A percentile compares a stretch with the other conserved stretches of the same genome.
Evolutionary conservation across 2,329 filamentous ascomycete genomes (phyloP).

Genomic region (Rhynchosporium agropyri): DNA sequence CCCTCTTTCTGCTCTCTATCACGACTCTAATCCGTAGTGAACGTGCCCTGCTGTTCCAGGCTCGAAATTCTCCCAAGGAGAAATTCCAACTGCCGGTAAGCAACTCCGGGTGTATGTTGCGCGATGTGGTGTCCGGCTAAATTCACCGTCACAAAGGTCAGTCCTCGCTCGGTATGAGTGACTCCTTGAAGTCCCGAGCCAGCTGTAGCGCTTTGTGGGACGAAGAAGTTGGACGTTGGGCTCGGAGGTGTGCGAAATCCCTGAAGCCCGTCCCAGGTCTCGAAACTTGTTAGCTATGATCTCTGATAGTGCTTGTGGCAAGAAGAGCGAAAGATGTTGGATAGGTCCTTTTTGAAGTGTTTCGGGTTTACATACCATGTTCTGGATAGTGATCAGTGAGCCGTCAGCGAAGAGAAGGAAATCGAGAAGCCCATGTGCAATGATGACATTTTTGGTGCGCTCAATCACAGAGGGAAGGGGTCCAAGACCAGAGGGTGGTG

Average conservation of each 20-base stretch:
- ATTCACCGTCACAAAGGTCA: constrained; percentile 61
- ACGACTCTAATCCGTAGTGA: constrained; percentile 29
- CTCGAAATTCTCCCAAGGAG: constrained; percentile 59
- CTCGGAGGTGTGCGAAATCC: constrained; percentile 55
- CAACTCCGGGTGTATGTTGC: constrained; percentile 59
- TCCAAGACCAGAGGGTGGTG: constrained; percentile 51
- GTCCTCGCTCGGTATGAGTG: constrained; percentile 61
- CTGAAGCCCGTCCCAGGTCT: constrained; percentile 64
- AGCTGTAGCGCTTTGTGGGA: constrained; percentile 46
- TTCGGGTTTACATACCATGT: constrained; percentile 51
- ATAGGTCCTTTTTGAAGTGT: too few species aligned
- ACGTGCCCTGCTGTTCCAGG: constrained; percentile 43
- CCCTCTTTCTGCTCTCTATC: neutral
- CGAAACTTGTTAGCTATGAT: neutral
- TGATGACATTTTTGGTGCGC: constrained; percentile 59
- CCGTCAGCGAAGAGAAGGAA: constrained; percentile 65
- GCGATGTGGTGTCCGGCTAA: constrained; percentile 57
- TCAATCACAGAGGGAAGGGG: constrained; percentile 64
- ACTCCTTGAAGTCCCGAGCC: constrained; percentile 48
- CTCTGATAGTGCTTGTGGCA: neutral
- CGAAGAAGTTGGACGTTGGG: constrained; percentile 33
- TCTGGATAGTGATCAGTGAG: constrained; percentile 65
- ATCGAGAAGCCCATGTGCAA: constrained; percentile 64
- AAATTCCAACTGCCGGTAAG: constrained; percentile 63
- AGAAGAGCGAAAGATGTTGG: neutral